phyloP scores from a whole-genome alignment of 1,284 basidiomycete genomes.

The Apiotrichum mycotoxinovorans region DNA sequence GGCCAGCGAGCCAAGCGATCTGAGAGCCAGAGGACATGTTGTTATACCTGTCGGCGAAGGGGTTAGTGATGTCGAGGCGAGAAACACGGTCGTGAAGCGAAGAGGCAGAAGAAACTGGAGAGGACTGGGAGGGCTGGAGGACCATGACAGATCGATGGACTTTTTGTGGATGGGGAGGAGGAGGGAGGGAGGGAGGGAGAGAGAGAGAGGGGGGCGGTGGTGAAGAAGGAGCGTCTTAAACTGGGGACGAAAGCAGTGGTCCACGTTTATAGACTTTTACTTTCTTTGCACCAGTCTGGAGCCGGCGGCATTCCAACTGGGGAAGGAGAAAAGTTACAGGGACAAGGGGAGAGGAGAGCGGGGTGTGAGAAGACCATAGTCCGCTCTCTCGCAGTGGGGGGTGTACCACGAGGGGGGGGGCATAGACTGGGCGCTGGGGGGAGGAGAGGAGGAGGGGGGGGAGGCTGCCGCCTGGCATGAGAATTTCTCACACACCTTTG shows the following conservation, averaged over 20 bases:
- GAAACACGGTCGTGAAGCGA: constrained; percentile 6
- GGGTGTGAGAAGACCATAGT: neutral
- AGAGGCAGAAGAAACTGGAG: constrained; percentile 2
- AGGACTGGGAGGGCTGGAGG: neutral
- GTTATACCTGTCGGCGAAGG: neutral
- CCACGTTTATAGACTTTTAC: too few species aligned
- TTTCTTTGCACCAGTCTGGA: neutral
- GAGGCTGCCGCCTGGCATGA: too few species aligned
- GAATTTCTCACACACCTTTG: neutral
- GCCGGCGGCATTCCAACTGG: neutral
- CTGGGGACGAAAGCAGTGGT: neutral
- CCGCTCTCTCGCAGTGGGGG: too few species aligned
- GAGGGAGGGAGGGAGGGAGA: too few species aligned
- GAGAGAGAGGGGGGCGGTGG: too few species aligned
- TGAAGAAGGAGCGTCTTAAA: too few species aligned
- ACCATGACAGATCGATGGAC: neutral
- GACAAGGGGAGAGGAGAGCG: neutral
- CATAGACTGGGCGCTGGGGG: too few species aligned
- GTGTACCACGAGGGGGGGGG: too few species aligned
- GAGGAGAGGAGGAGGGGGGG: too few species aligned
- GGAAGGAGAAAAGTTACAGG: neutral
- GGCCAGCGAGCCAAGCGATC: constrained; percentile 82
- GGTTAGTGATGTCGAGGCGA: constrained; percentile 13
- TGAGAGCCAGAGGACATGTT: constrained; percentile 50
- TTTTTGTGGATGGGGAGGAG: neutral